Evolutionary conservation across 1,284 basidiomycete genomes (phyloP).

Genomic region (Trametes sp.): DNA sequence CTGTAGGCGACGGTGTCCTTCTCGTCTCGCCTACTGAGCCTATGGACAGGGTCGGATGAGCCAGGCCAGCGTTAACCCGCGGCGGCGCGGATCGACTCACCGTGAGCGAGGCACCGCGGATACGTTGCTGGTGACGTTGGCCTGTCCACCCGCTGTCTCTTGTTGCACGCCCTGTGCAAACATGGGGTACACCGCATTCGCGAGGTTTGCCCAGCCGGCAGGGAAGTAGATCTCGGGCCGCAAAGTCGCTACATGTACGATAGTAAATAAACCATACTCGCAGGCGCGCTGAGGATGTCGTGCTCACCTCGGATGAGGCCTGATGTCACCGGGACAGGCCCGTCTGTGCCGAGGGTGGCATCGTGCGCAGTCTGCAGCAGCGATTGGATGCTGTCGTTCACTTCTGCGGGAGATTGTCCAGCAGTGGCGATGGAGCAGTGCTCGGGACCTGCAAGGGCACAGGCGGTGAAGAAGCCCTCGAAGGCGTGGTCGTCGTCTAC

Average conservation of each 20-base stretch:
- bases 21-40: neutral
- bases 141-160: neutral
- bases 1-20: slow-evolving; percentile 9
- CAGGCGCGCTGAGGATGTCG: too few species aligned
- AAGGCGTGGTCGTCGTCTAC: slow-evolving; percentile 11
- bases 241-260: neutral
- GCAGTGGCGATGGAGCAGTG: slow-evolving; percentile 7
- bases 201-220: neutral
- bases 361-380: slow-evolving; percentile 9
- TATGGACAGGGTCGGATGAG: neutral
- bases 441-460: slow-evolving; percentile 20
- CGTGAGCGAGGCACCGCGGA: neutral
- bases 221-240: slow-evolving; percentile 4
- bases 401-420: slow-evolving; percentile 1
- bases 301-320: slow-evolving; percentile 7
- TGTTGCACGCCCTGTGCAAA: neutral
- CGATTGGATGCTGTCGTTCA: slow-evolving; percentile 12
- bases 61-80: too few species aligned
- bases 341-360: neutral
- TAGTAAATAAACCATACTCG: neutral
- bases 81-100: too few species aligned
- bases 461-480: slow-evolving; percentile 12
- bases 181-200: neutral
- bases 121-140: neutral
- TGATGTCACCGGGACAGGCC: slow-evolving; percentile 7